These are phyloP conservation scores for Paramyrothecium sp. DNA, from an alignment of 2,329 filamentous ascomycete genomes.

Conservation along the genomic window DNA sequence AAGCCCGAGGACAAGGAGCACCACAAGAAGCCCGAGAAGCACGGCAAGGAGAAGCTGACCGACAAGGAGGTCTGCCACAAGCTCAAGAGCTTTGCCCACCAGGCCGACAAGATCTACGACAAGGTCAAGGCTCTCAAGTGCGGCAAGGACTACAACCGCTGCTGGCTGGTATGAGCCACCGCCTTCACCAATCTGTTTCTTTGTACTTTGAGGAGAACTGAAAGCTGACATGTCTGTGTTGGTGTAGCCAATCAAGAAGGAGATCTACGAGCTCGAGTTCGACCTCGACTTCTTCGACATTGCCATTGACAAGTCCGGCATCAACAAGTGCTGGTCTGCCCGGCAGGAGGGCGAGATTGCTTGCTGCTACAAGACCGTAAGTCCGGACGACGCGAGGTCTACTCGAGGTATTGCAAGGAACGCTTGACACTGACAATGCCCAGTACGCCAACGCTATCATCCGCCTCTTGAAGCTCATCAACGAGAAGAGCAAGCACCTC, in stretches of 20 bases:
- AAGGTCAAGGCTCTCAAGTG: slow-evolving; percentile 14
- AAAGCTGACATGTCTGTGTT: slow-evolving; percentile 7
- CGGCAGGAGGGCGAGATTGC: slow-evolving; percentile 20
- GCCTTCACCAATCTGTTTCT: too few species aligned
- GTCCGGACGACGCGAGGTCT: not conserved
- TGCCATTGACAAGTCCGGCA: slow-evolving; percentile 20
- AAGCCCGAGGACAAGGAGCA: slow-evolving; percentile 13
- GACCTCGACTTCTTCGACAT: slow-evolving; percentile 23
- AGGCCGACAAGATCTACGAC: slow-evolving; percentile 18
- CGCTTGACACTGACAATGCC: not conserved
- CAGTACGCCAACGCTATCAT: slow-evolving; percentile 27
- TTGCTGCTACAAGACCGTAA: slow-evolving; percentile 21
- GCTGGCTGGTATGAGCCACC: slow-evolving; percentile 13
- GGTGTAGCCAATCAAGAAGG: slow-evolving; percentile 15
- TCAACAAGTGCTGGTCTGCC: slow-evolving; percentile 20
- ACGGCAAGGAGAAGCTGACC: slow-evolving; percentile 11
- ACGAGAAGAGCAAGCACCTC: slow-evolving; percentile 19
- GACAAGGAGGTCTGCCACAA: slow-evolving; percentile 18
- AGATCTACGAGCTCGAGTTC: slow-evolving; percentile 23
- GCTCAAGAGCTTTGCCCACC: slow-evolving; percentile 18
- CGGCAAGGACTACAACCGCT: slow-evolving; percentile 14
- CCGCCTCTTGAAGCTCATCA: slow-evolving; percentile 18
- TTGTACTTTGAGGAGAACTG: not conserved
- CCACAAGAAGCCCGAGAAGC: slow-evolving; percentile 13
- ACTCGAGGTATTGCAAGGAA: not conserved